These are phyloP conservation scores for Verticillium dahliae DNA, from an alignment of 2,329 filamentous ascomycete species.

Conservation along the genomic window DNA sequence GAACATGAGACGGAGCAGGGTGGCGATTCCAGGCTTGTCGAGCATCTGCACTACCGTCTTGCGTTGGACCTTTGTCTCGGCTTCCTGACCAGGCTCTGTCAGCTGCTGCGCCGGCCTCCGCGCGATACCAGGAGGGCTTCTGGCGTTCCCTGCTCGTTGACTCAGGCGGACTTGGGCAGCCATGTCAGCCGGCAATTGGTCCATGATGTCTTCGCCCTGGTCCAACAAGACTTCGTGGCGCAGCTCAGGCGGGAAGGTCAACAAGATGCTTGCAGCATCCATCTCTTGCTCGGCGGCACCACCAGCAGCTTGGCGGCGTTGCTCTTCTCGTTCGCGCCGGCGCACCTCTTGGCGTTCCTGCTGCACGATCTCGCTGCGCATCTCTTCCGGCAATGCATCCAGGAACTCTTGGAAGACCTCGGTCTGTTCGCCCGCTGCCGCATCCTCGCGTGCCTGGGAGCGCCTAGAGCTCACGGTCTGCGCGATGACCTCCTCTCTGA, in stretches of 20 bases:
- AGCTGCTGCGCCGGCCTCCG: constrained; percentile 7
- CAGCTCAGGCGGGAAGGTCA: constrained; percentile 78
- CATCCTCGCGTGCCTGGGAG: constrained; percentile 64
- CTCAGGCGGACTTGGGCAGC: constrained; percentile 68
- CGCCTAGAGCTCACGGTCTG: constrained; percentile 80
- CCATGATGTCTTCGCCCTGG: constrained; percentile 81
- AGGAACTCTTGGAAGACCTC: constrained; percentile 92
- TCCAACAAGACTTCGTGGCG: constrained; percentile 85
- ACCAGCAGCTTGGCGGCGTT: constrained; percentile 58
- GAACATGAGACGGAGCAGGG: constrained; percentile 97
- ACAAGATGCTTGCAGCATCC: constrained; percentile 86
- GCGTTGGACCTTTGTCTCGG: constrained; percentile 61
- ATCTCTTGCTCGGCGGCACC: constrained; percentile 62
- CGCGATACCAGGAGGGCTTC: constrained; percentile 19
- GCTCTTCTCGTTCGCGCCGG: constrained; percentile 77
- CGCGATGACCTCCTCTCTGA: constrained; percentile 92
- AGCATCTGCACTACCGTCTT: constrained; percentile 92
- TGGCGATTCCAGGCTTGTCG: constrained; percentile 91
- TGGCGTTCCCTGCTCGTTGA: constrained; percentile 11
- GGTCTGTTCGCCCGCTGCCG: constrained; percentile 64
- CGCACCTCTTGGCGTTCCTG: constrained; percentile 87
- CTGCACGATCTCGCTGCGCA: constrained; percentile 83
- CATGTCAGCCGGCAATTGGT: constrained; percentile 77
- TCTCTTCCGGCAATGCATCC: constrained; percentile 82
- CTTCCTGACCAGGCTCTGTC: constrained; percentile 29